Evolutionary conservation across 768 basidiomycete species (phyloP), one percentile per base, ranked within the genome.

Genomic region (Mycena amicta): DNA sequence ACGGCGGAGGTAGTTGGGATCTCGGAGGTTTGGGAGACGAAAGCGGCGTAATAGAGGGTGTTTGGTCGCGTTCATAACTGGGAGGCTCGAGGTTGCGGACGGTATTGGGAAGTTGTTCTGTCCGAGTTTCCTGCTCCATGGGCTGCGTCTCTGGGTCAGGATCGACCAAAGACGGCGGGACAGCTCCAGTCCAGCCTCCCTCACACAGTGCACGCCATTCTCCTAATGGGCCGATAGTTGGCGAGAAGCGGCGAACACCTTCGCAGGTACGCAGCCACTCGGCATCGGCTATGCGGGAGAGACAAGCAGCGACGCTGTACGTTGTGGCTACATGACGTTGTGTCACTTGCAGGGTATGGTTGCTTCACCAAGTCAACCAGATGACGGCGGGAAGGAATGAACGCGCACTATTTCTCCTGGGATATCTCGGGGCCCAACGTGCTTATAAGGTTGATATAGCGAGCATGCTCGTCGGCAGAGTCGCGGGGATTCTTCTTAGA

Each of bases 181-280:
- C 43, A 6, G 74, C 67, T 3, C 86, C 84, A 4, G 75, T 72
- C 88, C 90, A 93, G 8, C 83, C 83, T 13, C 88, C 90, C 73
- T 93, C 91, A 65, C 90, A 92, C 2, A 89, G 74, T 4, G 85
- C 77, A 52, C 84, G 79, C 84, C 85, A 91, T 76, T 90, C 84
- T 4, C 85, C 87, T 3, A 92, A 76, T n/a, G 76, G 77, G 0
- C 89, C 91, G 30, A 93, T 78, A 13, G 80, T 80, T 0, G 89
- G 85, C 15, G 87, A 80, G 63, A 83, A 82, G 4, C 85, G 78
- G 40, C 90, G 82, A 23, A 92, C 81, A n/a, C 79, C 79, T 75
- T 92, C 90, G 64, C 88, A 90, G 13, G 82, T 73, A 33, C 84
- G 84, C 23, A 81, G 67, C 90, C 91, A 93, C 72, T 92, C 89